These are phyloP conservation scores for Parathielavia appendiculata DNA, from an alignment of 495 filamentous ascomycete species.

Conservation along the genomic window DNA sequence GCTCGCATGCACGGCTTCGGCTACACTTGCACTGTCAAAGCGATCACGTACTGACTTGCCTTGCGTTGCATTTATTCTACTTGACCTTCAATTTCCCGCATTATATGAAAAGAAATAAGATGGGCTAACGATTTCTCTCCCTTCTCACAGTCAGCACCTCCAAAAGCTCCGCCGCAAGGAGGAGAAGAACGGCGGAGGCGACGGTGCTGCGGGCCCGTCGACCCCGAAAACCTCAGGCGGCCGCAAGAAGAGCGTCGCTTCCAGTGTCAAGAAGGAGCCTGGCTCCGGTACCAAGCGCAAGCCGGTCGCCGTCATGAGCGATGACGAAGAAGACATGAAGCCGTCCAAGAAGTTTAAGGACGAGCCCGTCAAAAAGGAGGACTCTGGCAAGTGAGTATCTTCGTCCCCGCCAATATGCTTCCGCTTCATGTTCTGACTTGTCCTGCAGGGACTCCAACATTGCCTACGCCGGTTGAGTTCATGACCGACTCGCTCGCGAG, in stretches of 20 bases:
- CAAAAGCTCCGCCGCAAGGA: conserved; percentile 40
- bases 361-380: conserved; percentile 18
- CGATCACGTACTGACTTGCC: conserved; percentile 24
- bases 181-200: neutral
- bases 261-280: conserved; percentile 15
- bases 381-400: conserved; percentile 9
- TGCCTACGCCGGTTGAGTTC: too few species aligned
- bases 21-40: conserved; percentile 29
- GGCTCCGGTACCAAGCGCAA: conserved; percentile 19
- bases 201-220: conserved; percentile 2
- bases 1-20: conserved; percentile 22
- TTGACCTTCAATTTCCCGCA: neutral
- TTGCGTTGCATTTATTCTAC: neutral
- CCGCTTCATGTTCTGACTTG: too few species aligned
- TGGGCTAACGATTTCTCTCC: conserved; percentile 15
- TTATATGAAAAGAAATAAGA: neutral
- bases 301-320: neutral
- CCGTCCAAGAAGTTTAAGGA: conserved; percentile 20
- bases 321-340: conserved; percentile 14
- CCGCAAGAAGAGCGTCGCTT: conserved; percentile 15
- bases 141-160: conserved; percentile 34
- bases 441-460: neutral
- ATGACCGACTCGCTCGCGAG: too few species aligned
- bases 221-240: conserved; percentile 17
- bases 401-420: neutral